These are phyloP conservation scores for Onygena corvina DNA, from an alignment of 2,329 filamentous ascomycete genomes.

Conservation along the genomic window DNA sequence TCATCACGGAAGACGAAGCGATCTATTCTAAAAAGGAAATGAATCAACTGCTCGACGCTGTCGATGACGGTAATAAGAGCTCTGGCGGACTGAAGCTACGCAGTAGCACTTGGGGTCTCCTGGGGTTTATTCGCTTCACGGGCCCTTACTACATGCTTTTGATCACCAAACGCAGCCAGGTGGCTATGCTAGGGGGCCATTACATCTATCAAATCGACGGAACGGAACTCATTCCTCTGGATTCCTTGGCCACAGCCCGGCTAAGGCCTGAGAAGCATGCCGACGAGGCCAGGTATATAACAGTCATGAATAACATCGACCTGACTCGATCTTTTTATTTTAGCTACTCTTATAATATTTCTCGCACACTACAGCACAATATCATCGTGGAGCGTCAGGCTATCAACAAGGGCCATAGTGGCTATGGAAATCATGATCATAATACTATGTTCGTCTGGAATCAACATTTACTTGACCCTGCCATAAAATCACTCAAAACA, in stretches of 20 bases:
- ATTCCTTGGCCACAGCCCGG: slow-evolving; percentile 53
- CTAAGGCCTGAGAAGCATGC: slow-evolving; percentile 71
- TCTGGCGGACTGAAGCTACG: slow-evolving; percentile 82
- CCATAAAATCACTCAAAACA: slow-evolving; percentile 56
- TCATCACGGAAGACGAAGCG: slow-evolving; percentile 85
- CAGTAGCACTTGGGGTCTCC: slow-evolving; percentile 81
- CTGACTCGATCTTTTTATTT: slow-evolving; percentile 91
- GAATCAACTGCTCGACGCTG: slow-evolving; percentile 81
- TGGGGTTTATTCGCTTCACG: slow-evolving; percentile 93
- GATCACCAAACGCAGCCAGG: slow-evolving; percentile 89
- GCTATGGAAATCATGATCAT: slow-evolving; percentile 60
- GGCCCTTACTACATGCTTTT: slow-evolving; percentile 94
- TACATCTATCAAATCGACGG: slow-evolving; percentile 92
- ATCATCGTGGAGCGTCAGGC: slow-evolving; percentile 67
- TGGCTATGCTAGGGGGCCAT: slow-evolving; percentile 90
- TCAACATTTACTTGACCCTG: slow-evolving; percentile 70
- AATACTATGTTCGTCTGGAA: slow-evolving; percentile 99
- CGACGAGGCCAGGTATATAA: slow-evolving; percentile 79
- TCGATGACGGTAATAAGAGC: slow-evolving; percentile 86
- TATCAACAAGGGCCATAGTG: slow-evolving; percentile 52
- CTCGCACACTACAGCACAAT: slow-evolving; percentile 81
- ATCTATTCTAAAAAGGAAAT: slow-evolving; percentile 88
- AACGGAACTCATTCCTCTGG: slow-evolving; percentile 81
- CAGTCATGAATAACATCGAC: slow-evolving; percentile 83
- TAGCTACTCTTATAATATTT: slow-evolving; percentile 96